A percentile compares a stretch with the other conserved stretches of the same genome.
Conservation (phyloP, 345 rosid genomes). For the Barbarea vulgaris region DNA sequence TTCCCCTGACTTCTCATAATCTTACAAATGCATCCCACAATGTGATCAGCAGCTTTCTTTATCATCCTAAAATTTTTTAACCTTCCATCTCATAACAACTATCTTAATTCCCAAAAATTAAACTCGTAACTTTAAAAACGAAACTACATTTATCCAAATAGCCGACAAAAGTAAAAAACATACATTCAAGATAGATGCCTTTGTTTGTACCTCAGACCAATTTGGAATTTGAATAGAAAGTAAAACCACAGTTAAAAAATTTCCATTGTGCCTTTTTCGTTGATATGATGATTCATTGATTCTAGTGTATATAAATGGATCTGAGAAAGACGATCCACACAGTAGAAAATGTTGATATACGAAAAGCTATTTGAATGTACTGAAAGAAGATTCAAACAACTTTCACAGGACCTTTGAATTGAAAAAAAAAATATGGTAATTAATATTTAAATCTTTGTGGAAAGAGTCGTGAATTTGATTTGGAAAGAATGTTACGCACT, state of each 20-base stretch:
- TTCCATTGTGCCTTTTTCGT: conserved; percentile 5
- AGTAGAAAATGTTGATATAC: neutral
- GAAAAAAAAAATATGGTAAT: neutral
- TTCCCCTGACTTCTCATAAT: conserved; percentile 24
- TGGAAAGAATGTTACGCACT: neutral
- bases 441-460: neutral
- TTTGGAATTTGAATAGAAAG: conserved; percentile 28
- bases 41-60: conserved; percentile 37
- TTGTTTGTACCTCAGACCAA: conserved; percentile 19
- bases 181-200: conserved; percentile 17
- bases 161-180: conserved; percentile 18
- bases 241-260: neutral
- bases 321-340: neutral
- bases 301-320: neutral
- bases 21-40: conserved; percentile 36
- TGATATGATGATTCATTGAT: conserved; percentile 8
- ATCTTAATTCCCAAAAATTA: neutral
- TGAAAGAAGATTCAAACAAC: conserved; percentile 2
- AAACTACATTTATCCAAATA: neutral
- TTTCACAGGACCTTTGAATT: neutral
- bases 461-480: neutral
- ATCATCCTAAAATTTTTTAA: conserved; percentile 2
- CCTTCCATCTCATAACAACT: neutral
- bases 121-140: neutral
- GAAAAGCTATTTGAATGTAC: conserved; percentile 3